Percentiles rank a stretch among this genome's conserved stretches.
phyloP scores from a whole-genome alignment of 257 asterid genomes.

The Petunia axillaris region DNA sequence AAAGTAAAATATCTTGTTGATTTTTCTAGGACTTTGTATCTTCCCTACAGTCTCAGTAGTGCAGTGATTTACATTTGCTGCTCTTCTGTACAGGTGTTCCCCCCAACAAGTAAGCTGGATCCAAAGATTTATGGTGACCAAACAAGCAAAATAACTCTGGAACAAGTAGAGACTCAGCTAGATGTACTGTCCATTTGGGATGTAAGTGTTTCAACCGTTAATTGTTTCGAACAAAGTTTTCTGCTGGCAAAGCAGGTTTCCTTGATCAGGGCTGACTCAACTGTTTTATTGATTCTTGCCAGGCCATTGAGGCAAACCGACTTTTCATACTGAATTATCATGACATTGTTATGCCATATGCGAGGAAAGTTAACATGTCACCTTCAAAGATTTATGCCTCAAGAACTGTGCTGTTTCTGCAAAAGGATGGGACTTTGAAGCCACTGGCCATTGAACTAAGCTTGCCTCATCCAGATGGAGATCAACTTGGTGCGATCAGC shows the following conservation, averaged over 20 bases:
- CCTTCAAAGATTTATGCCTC: slow-evolving; percentile 29
- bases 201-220: neutral
- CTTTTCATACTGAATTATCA: slow-evolving; percentile 31
- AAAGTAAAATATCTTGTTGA: neutral
- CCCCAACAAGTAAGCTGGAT: slow-evolving; percentile 28
- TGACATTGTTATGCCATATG: slow-evolving; percentile 33
- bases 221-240: neutral
- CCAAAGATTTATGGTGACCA: slow-evolving; percentile 26
- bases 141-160: slow-evolving; percentile 21
- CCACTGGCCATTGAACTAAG: slow-evolving; percentile 35
- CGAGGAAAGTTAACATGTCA: slow-evolving; percentile 23
- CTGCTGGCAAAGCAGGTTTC: neutral
- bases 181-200: slow-evolving; percentile 26
- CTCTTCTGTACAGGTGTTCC: slow-evolving; percentile 23
- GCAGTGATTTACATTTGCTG: neutral
- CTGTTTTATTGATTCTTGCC: neutral
- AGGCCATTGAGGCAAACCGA: slow-evolving; percentile 29
- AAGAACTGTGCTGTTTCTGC: slow-evolving; percentile 30
- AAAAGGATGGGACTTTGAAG: slow-evolving; percentile 32
- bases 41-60: no score
- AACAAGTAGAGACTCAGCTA: slow-evolving; percentile 28
- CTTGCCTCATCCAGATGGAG: slow-evolving; percentile 38
- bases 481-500: slow-evolving; percentile 24
- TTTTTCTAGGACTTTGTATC: neutral
- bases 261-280: neutral